Percentiles rank a stretch among this genome's conserved stretches.
Conservation (phyloP, 129 eudicot species). For the Dittrichia graveolens region DNA sequence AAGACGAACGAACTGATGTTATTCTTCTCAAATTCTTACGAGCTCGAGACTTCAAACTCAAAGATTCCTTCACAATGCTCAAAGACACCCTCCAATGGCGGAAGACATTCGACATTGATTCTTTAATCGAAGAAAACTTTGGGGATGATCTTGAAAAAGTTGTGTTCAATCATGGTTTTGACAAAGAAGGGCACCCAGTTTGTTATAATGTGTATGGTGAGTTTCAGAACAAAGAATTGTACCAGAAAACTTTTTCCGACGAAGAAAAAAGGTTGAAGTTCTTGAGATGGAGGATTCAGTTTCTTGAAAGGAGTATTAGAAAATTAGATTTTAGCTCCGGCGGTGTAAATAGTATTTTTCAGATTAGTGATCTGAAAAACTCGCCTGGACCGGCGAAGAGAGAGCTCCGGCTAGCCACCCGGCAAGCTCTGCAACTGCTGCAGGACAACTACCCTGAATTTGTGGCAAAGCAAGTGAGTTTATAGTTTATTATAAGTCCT, state of each 20-base stretch:
- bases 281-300: slow-evolving; percentile 82
- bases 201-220: slow-evolving; percentile 88
- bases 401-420: slow-evolving; percentile 73
- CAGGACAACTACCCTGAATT: slow-evolving; percentile 96
- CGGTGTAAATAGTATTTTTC: slow-evolving; percentile 66
- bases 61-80: slow-evolving; percentile 69
- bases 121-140: slow-evolving; percentile 53
- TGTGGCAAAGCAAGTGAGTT: slow-evolving; percentile 78
- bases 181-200: slow-evolving; percentile 74
- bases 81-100: slow-evolving; percentile 67
- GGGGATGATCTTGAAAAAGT: slow-evolving; percentile 77
- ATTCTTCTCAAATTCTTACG: slow-evolving; percentile 68
- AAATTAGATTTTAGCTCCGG: slow-evolving; percentile 72
- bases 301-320: slow-evolving; percentile 78
- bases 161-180: slow-evolving; percentile 72
- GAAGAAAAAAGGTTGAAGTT: slow-evolving; percentile 66
- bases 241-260: slow-evolving; percentile 66
- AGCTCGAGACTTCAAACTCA: slow-evolving; percentile 71
- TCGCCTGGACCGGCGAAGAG: slow-evolving; percentile 82
- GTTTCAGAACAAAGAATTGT: slow-evolving; percentile 86
- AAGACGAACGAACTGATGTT: slow-evolving; percentile 69
- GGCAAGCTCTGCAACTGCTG: slow-evolving; percentile 64
- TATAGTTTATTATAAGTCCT: neutral
- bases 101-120: slow-evolving; percentile 56
- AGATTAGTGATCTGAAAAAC: slow-evolving; percentile 79